phyloP scores from a whole-genome alignment of 306 rosid genomes.

The Trifolium dubium region DNA sequence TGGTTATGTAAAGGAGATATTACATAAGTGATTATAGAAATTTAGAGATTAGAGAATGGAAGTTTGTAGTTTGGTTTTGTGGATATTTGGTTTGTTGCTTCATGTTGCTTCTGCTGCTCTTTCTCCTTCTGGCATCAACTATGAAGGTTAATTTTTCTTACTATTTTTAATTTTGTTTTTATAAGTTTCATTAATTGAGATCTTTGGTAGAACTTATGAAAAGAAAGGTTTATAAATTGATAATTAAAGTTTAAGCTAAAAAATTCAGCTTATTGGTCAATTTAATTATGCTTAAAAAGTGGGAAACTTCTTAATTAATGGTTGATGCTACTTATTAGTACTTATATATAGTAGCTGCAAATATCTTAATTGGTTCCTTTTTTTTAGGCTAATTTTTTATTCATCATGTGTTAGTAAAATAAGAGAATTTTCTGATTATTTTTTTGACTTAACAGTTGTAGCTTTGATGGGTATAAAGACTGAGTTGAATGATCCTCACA shows the following conservation, averaged over 20 bases:
- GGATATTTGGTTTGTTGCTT: conserved; percentile 60
- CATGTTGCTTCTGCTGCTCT: conserved; percentile 78
- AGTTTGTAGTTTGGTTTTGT: conserved; percentile 42
- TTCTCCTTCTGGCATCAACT: conserved; percentile 96
- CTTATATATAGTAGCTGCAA: conserved; percentile 15
- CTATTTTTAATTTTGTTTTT: neutral
- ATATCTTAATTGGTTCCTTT: conserved; percentile 33
- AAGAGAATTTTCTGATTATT: conserved; percentile 30
- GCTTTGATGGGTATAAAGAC: conserved; percentile 87
- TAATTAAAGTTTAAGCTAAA: conserved; percentile 8
- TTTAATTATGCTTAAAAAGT: conserved; percentile 25
- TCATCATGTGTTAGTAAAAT: conserved; percentile 22
- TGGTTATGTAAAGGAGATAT: conserved; percentile 38
- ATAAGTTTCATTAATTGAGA: conserved; percentile 1
- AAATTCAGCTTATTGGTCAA: conserved; percentile 19
- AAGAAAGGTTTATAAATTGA: conserved; percentile 32
- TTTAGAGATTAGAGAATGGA: conserved; percentile 49
- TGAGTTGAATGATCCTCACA: conserved; percentile 80
- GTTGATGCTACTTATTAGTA: conserved; percentile 11
- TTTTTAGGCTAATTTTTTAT: conserved; percentile 4
- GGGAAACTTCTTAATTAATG: conserved; percentile 28
- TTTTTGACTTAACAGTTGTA: conserved; percentile 63
- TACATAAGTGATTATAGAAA: conserved; percentile 32
- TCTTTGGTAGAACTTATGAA: conserved; percentile 29
- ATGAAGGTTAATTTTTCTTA: conserved; percentile 70